A percentile compares a stretch with the other conserved stretches of the same genome.
These are phyloP conservation scores for Lindgomyces ingoldianus DNA, from an alignment of 495 filamentous ascomycete species.

Conservation along the genomic window DNA sequence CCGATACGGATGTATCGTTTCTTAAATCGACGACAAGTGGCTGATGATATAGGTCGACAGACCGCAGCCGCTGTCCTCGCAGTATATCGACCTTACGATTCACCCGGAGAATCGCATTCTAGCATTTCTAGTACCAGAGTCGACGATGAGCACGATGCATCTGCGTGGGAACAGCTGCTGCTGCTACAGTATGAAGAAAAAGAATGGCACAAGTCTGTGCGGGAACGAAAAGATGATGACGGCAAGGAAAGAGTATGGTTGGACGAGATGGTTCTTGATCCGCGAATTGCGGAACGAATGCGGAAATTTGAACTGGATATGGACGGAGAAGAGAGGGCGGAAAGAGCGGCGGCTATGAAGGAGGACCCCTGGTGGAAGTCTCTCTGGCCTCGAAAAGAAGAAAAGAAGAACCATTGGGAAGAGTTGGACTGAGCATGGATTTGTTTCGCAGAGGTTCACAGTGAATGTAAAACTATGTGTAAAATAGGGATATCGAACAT, in stretches of 20 bases:
- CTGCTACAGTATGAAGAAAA: constrained; percentile 74
- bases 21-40: constrained; percentile 79
- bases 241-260: constrained; percentile 63
- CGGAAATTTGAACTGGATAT: constrained; percentile 63
- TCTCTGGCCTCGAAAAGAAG: constrained; percentile 24
- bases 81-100: constrained; percentile 54
- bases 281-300: constrained; percentile 79
- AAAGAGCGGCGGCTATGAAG: constrained; percentile 60
- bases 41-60: constrained; percentile 85
- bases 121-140: neutral
- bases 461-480: constrained; percentile 13
- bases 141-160: neutral
- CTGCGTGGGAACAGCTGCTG: constrained; percentile 64
- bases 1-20: constrained; percentile 84
- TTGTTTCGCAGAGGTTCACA: no score
- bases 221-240: constrained; percentile 58
- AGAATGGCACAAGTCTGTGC: constrained; percentile 83
- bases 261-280: constrained; percentile 74
- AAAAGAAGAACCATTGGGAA: constrained; percentile 29
- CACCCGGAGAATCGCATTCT: constrained; percentile 23
- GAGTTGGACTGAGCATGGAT: constrained; percentile 12
- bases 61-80: constrained; percentile 82
- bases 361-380: constrained; percentile 53
- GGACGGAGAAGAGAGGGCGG: constrained; percentile 68
- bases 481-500: constrained; percentile 9